Conservation (phyloP, 352 stramenopile genomes). For the Synura sp. region DNA sequence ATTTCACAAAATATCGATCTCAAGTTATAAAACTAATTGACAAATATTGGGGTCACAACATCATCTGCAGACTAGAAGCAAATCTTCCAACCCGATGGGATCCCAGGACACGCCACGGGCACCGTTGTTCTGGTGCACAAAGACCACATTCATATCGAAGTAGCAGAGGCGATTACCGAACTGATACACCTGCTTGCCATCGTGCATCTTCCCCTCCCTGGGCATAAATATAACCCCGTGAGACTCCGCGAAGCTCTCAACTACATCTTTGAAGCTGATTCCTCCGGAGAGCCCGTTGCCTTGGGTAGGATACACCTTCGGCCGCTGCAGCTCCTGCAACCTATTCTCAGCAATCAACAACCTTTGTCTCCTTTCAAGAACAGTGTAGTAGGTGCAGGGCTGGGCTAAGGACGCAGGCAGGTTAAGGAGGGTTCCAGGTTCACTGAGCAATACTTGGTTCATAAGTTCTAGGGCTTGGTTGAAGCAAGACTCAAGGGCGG, state of each 20-base stretch:
- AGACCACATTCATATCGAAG: slow-evolving; percentile 55
- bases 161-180: slow-evolving; percentile 10
- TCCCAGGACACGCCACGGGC: no score
- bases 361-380: slow-evolving; percentile 56
- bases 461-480: slow-evolving; percentile 67
- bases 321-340: slow-evolving; percentile 12
- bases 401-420: slow-evolving; percentile 58
- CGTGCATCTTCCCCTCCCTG: neutral
- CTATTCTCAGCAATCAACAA: neutral
- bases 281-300: neutral
- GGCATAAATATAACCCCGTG: slow-evolving; percentile 52
- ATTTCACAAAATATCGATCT: no score
- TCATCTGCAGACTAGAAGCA: no score
- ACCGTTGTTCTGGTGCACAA: slow-evolving; percentile 52
- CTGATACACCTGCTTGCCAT: slow-evolving; percentile 35
- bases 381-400: slow-evolving; percentile 65
- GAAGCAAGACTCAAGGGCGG: slow-evolving; percentile 57
- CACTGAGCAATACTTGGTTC: slow-evolving; percentile 47
- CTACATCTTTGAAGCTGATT: slow-evolving; percentile 67
- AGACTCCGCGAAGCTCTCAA: slow-evolving; percentile 68
- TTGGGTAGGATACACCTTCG: slow-evolving; percentile 44
- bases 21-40: no score
- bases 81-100: no score
- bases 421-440: neutral
- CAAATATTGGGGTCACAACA: no score